phyloP scores from a whole-genome alignment of 495 filamentous ascomycete genomes.

The Bombardia bombarda region DNA sequence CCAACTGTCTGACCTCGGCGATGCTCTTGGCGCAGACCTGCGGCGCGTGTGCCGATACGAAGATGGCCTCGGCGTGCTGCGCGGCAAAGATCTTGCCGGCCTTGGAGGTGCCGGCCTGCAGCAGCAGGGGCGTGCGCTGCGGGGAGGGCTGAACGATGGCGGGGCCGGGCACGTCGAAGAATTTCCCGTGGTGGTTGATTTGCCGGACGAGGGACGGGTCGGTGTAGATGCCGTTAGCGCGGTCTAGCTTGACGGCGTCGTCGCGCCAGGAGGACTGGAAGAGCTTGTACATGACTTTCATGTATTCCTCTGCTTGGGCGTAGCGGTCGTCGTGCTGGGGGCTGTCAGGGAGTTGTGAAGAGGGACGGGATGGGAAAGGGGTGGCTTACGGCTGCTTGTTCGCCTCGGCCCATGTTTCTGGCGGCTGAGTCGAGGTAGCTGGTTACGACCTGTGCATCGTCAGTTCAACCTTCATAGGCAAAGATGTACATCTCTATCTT shows the following conservation, averaged over 20 bases:
- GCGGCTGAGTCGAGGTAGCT: constrained; percentile 62
- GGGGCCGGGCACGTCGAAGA: constrained; percentile 57
- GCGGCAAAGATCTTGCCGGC: constrained; percentile 58
- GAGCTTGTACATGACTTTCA: constrained; percentile 62
- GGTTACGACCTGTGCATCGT: constrained; percentile 44
- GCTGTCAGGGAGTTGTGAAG: constrained; percentile 2
- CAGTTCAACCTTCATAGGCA: neutral
- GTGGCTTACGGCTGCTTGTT: constrained; percentile 35
- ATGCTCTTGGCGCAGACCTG: constrained; percentile 35
- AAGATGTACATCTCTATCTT: neutral
- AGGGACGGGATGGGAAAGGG: neutral
- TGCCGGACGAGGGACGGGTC: constrained; percentile 49
- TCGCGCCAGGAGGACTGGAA: constrained; percentile 62
- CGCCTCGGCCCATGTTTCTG: constrained; percentile 46
- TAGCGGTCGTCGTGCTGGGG: constrained; percentile 60
- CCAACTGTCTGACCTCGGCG: constrained; percentile 41
- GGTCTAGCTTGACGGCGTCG: constrained; percentile 55
- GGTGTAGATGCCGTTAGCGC: constrained; percentile 47
- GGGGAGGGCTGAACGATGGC: constrained; percentile 57
- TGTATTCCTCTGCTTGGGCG: constrained; percentile 58
- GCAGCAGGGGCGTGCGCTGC: constrained; percentile 56
- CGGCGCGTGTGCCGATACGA: constrained; percentile 42
- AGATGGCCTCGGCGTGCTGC: constrained; percentile 54
- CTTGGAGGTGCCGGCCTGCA: constrained; percentile 58
- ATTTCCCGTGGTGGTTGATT: constrained; percentile 62